Evolutionary conservation across 176 grass and related monocot genomes (phyloP).

Genomic region (Stipa capillata): DNA sequence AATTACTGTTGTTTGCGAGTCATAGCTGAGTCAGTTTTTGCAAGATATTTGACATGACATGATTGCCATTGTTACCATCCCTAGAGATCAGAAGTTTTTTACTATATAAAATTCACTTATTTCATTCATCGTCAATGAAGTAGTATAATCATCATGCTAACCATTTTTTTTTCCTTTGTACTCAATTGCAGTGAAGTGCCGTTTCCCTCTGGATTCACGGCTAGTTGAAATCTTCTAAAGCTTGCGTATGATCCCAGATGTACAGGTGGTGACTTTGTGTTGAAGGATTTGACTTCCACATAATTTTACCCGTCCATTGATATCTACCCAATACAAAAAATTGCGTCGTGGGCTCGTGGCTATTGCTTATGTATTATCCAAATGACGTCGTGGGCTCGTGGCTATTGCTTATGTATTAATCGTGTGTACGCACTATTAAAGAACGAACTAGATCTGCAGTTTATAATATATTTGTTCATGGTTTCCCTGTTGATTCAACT

Average conservation of each 20-base stretch:
- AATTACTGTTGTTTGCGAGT: background rate
- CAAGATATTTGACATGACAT: background rate
- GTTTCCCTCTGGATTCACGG: constrained; percentile 25
- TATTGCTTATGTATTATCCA: background rate
- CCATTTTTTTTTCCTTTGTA: background rate
- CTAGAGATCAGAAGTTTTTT: background rate
- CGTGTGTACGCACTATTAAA: background rate
- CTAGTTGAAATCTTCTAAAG: constrained; percentile 21
- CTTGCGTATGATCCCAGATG: constrained; percentile 22
- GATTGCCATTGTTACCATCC: background rate
- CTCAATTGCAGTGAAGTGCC: constrained; percentile 31
- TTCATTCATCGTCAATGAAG: background rate
- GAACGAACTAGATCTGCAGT: background rate
- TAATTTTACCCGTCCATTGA: constrained; percentile 15
- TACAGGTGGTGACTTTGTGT: constrained; percentile 41
- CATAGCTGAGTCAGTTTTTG: background rate
- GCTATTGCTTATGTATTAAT: background rate
- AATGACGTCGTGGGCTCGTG: background rate
- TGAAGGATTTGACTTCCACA: constrained; percentile 30
- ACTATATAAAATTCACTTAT: background rate
- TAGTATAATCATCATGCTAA: background rate
- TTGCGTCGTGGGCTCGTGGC: background rate
- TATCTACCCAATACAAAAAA: constrained; percentile 19
- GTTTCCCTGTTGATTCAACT: background rate
- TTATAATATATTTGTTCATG: background rate